Evolutionary conservation across 768 basidiomycete genomes (phyloP).

Genomic region (Boletus eberwhitei): DNA sequence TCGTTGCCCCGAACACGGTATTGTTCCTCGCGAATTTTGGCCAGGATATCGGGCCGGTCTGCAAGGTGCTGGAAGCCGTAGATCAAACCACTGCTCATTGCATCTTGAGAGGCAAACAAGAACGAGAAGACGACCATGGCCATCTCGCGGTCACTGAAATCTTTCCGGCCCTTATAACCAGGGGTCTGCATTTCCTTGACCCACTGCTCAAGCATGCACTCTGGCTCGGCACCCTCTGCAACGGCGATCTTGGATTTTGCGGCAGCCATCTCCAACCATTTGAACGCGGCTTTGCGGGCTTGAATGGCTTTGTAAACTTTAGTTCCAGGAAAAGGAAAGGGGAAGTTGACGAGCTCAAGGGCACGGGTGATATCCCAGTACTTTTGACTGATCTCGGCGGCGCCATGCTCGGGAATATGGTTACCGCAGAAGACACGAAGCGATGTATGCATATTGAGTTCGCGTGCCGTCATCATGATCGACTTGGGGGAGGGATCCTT

Average conservation of each 20-base stretch:
- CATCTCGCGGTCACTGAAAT: conserved; percentile 94
- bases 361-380: conserved; percentile 97
- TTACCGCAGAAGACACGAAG: conserved; percentile 92
- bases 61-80: conserved; percentile 96
- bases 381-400: conserved; percentile 80
- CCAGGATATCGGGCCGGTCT: conserved; percentile 84
- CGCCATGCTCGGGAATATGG: conserved; percentile 80
- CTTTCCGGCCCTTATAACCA: conserved; percentile 67
- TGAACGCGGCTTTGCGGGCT: conserved; percentile 81
- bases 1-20: conserved; percentile 77
- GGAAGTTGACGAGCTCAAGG: conserved; percentile 98
- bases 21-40: conserved; percentile 90
- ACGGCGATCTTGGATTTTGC: conserved; percentile 76
- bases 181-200: conserved; percentile 67
- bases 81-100: conserved; percentile 96
- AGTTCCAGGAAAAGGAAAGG: conserved; percentile 90
- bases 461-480: conserved; percentile 89
- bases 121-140: conserved; percentile 96
- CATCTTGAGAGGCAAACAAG: conserved; percentile 95
- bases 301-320: conserved; percentile 94
- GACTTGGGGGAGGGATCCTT: conserved; percentile 47
- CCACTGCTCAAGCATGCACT: conserved; percentile 95
- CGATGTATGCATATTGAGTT: conserved; percentile 96
- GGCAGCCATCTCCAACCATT: conserved; percentile 78
- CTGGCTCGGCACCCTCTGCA: conserved; percentile 73